Conservation (phyloP, 169 alveolate genomes). For the Cardiosporidium cionae region DNA sequence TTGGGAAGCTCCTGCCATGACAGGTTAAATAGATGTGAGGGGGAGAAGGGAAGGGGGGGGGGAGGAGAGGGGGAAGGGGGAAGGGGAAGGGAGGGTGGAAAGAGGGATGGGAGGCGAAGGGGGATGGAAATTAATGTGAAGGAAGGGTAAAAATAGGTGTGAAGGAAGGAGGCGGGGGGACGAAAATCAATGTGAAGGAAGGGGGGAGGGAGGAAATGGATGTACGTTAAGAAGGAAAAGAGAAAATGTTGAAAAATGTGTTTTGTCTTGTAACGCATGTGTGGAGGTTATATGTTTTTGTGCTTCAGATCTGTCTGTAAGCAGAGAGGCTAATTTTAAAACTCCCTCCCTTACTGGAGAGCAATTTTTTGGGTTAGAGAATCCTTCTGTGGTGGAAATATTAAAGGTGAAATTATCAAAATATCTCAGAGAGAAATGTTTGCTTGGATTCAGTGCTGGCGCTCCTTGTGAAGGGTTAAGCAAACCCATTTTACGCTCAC, state of each 20-base stretch:
- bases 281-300: not conserved
- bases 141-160: not conserved
- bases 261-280: not conserved
- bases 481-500: too few species aligned
- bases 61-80: too few species aligned
- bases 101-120: too few species aligned
- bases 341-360: not conserved
- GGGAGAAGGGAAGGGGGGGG: too few species aligned
- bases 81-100: too few species aligned
- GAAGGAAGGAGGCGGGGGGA: not conserved
- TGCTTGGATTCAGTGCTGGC: too few species aligned
- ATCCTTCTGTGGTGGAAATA: not conserved
- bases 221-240: not conserved
- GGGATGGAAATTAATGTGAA: too few species aligned
- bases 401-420: not conserved
- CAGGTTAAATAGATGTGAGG: too few species aligned
- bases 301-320: not conserved
- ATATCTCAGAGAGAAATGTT: too few species aligned
- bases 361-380: not conserved
- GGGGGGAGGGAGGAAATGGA: not conserved
- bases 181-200: not conserved
- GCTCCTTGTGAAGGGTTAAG: too few species aligned
- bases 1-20: too few species aligned
- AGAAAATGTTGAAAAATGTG: not conserved
- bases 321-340: not conserved